phyloP scores from a whole-genome alignment of 1,139 yeast species.

The Saccharomyces uvarum region DNA sequence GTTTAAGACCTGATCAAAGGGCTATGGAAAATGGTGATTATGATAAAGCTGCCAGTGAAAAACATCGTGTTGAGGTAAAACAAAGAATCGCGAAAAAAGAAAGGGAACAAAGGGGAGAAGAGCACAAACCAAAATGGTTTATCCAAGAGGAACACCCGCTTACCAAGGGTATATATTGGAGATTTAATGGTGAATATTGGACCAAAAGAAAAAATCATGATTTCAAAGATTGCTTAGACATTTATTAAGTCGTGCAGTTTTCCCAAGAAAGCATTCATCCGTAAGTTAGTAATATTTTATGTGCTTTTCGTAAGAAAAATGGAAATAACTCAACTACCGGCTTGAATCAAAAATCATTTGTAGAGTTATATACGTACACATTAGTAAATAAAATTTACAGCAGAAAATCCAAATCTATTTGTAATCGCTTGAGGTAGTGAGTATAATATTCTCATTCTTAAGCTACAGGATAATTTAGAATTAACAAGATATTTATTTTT shows the following conservation, averaged over 20 bases:
- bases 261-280: too few relatives aligned
- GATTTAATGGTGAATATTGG: slow-evolving; percentile 76
- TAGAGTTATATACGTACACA: too few relatives aligned
- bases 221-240: slow-evolving; percentile 45
- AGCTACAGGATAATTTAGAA: too few relatives aligned
- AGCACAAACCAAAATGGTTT: slow-evolving; percentile 74
- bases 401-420: too few relatives aligned
- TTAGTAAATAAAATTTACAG: too few relatives aligned
- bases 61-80: slow-evolving; percentile 82
- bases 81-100: slow-evolving; percentile 73
- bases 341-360: too few relatives aligned
- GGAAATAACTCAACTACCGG: too few relatives aligned
- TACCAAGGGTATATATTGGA: slow-evolving; percentile 77
- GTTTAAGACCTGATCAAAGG: slow-evolving; percentile 94
- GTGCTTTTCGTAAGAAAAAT: too few relatives aligned
- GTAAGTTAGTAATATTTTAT: too few relatives aligned
- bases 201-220: slow-evolving; percentile 47
- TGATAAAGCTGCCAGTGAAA: slow-evolving; percentile 78
- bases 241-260: slow-evolving; percentile 39
- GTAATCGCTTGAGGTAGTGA: too few relatives aligned
- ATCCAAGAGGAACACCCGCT: slow-evolving; percentile 62
- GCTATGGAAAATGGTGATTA: slow-evolving; percentile 96
- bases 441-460: too few relatives aligned
- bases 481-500: too few relatives aligned
- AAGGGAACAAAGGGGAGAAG: slow-evolving; percentile 51